Evolutionary conservation across 2,329 filamentous ascomycete species (phyloP).

Genomic region (Eutypella sp.): DNA sequence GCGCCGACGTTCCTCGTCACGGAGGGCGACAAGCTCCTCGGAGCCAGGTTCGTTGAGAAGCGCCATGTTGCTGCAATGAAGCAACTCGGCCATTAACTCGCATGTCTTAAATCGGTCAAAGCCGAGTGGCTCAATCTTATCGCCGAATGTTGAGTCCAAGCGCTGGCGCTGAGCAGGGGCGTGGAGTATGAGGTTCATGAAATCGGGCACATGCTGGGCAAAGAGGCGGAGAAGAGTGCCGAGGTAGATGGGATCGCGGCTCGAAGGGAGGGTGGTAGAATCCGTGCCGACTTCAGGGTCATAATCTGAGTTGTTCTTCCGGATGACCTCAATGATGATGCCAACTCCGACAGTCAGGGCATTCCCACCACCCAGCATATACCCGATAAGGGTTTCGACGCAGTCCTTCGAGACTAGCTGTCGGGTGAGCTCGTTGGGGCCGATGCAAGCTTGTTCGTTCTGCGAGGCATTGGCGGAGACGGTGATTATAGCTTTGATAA

Average conservation of each 20-base stretch:
- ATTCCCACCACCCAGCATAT: conserved; percentile 93
- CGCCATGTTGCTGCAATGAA: conserved; percentile 99
- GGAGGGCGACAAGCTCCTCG: conserved; percentile 74
- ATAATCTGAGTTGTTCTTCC: conserved; percentile 99
- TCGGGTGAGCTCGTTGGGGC: conserved; percentile 91
- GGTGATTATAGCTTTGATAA: conserved; percentile 97
- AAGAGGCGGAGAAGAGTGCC: conserved; percentile 86
- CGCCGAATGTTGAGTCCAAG: conserved; percentile 82
- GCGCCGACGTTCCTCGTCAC: conserved; percentile 77
- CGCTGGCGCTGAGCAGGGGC: conserved; percentile 67
- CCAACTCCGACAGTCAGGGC: conserved; percentile 93
- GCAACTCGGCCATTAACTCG: conserved; percentile 93
- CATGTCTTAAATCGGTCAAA: conserved; percentile 99
- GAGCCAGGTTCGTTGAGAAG: conserved; percentile 87
- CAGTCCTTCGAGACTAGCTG: conserved; percentile 87
- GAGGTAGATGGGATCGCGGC: conserved; percentile 90
- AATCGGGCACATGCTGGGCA: conserved; percentile 84
- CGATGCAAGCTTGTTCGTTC: conserved; percentile 98
- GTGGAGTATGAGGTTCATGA: conserved; percentile 85
- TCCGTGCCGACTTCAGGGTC: conserved; percentile 86
- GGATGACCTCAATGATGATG: conserved; percentile 96
- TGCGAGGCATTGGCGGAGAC: conserved; percentile 98
- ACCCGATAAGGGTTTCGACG: conserved; percentile 75
- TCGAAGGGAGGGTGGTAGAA: conserved; percentile 72
- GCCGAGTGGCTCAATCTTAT: conserved; percentile 85